phyloP scores from a whole-genome alignment of 441 rosid species.

The Sinapis alba region DNA sequence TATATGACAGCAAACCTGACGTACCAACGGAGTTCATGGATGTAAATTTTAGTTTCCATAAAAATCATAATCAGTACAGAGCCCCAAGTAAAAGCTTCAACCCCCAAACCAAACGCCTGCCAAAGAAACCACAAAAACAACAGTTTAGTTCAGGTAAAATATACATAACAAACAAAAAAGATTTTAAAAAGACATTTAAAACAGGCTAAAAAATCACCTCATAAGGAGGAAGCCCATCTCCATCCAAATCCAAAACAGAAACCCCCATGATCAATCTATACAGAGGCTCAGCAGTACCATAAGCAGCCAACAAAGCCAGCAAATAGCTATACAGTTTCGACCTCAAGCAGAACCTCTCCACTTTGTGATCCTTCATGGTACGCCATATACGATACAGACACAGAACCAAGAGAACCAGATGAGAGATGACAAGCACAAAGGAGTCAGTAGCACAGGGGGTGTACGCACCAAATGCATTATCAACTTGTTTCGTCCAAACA shows the following conservation, averaged over 20 bases:
- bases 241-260: slow-evolving; percentile 78
- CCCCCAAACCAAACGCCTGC: slow-evolving; percentile 73
- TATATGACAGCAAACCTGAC: slow-evolving; percentile 87
- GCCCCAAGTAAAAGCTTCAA: slow-evolving; percentile 88
- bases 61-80: slow-evolving; percentile 67
- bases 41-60: slow-evolving; percentile 80
- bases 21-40: slow-evolving; percentile 89
- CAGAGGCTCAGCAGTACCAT: slow-evolving; percentile 77
- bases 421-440: slow-evolving; percentile 65
- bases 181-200: not conserved
- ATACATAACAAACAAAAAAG: not conserved
- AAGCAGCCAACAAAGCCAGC: slow-evolving; percentile 68
- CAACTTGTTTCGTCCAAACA: slow-evolving; percentile 73
- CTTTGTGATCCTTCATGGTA: slow-evolving; percentile 63
- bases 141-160: not conserved
- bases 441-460: slow-evolving; percentile 91
- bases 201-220: slow-evolving; percentile 64
- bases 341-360: slow-evolving; percentile 73
- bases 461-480: slow-evolving; percentile 89
- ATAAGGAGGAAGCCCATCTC: slow-evolving; percentile 74
- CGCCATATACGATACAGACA: slow-evolving; percentile 89
- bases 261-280: slow-evolving; percentile 85
- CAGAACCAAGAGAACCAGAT: slow-evolving; percentile 68
- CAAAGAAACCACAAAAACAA: slow-evolving; percentile 25
- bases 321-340: slow-evolving; percentile 75